These are phyloP conservation scores for Ophiocordyceps unilateralis DNA, from an alignment of 2,329 filamentous ascomycete genomes.

Conservation along the genomic window DNA sequence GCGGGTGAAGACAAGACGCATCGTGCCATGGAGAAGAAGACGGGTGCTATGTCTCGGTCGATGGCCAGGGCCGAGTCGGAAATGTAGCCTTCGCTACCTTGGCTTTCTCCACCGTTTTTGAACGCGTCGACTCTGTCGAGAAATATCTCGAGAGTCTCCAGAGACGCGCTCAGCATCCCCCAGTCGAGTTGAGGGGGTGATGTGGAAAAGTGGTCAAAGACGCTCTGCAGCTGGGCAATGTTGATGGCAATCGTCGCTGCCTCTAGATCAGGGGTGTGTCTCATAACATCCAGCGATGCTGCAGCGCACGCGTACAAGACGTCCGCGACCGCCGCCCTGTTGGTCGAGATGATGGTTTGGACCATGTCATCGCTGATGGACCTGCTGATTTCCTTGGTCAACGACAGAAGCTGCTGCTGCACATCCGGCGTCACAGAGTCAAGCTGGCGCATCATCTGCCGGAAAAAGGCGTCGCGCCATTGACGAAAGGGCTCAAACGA, in stretches of 20 bases:
- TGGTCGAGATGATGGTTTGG: slow-evolving; percentile 30
- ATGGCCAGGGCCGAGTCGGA: slow-evolving; percentile 23
- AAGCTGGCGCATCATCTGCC: slow-evolving; percentile 39
- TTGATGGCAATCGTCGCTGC: slow-evolving; percentile 32
- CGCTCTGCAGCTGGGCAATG: slow-evolving; percentile 29
- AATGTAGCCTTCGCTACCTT: slow-evolving; percentile 19
- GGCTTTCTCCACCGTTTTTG: slow-evolving; percentile 18
- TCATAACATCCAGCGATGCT: slow-evolving; percentile 33
- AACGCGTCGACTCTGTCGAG: slow-evolving; percentile 26
- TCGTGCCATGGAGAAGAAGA: slow-evolving; percentile 30
- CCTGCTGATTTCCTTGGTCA: slow-evolving; percentile 27
- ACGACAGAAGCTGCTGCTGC: slow-evolving; percentile 32
- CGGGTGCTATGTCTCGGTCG: slow-evolving; percentile 28
- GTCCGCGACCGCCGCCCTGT: slow-evolving; percentile 35
- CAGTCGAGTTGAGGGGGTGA: slow-evolving; percentile 28
- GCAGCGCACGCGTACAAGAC: slow-evolving; percentile 29
- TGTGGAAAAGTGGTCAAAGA: slow-evolving; percentile 30
- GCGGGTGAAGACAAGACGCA: slow-evolving; percentile 13
- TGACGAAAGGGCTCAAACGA: slow-evolving; percentile 27
- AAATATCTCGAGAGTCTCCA: slow-evolving; percentile 31
- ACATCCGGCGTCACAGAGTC: slow-evolving; percentile 37
- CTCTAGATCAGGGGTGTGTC: slow-evolving; percentile 25
- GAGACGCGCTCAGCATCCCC: slow-evolving; percentile 23
- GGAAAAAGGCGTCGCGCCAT: slow-evolving; percentile 41
- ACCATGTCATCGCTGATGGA: slow-evolving; percentile 26